A percentile compares a stretch with the other conserved stretches of the same genome.
Conservation (phyloP, 257 asterid species). For the Rehmannia glutinosa region DNA sequence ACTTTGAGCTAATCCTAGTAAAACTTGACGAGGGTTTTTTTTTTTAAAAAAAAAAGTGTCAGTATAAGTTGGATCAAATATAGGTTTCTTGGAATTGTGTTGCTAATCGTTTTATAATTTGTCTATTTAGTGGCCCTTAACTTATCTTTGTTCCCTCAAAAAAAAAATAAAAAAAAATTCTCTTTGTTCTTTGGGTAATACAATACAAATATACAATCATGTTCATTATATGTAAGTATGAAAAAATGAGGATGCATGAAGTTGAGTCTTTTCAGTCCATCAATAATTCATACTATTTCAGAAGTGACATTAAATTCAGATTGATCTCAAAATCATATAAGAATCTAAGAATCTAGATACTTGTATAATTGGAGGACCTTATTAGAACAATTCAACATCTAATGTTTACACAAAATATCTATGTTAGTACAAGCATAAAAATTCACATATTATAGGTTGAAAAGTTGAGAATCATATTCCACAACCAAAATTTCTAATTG, state of each 20-base stretch:
- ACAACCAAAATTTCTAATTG: background rate
- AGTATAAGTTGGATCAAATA: no score
- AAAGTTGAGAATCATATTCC: slow-evolving; percentile 12
- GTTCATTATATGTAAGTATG: background rate
- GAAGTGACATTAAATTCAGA: slow-evolving; percentile 14
- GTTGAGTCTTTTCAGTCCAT: slow-evolving; percentile 5
- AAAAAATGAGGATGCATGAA: background rate
- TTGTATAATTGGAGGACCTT: background rate
- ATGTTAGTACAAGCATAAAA: background rate
- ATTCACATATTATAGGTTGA: no score
- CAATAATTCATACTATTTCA: background rate
- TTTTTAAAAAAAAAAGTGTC: no score
- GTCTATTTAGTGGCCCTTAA: background rate
- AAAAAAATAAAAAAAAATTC: no score
- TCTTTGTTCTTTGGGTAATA: no score
- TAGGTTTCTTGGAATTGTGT: background rate
- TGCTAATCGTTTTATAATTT: background rate
- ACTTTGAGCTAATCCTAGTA: background rate
- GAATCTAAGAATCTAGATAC: slow-evolving; percentile 1
- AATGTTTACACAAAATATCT: background rate
- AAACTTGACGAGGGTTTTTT: background rate
- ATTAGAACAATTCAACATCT: background rate
- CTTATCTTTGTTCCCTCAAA: no score
- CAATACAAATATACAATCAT: no score
- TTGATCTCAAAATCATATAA: background rate